Conservation (phyloP, 2,329 filamentous ascomycete species). For the Peltaster fructicola region DNA sequence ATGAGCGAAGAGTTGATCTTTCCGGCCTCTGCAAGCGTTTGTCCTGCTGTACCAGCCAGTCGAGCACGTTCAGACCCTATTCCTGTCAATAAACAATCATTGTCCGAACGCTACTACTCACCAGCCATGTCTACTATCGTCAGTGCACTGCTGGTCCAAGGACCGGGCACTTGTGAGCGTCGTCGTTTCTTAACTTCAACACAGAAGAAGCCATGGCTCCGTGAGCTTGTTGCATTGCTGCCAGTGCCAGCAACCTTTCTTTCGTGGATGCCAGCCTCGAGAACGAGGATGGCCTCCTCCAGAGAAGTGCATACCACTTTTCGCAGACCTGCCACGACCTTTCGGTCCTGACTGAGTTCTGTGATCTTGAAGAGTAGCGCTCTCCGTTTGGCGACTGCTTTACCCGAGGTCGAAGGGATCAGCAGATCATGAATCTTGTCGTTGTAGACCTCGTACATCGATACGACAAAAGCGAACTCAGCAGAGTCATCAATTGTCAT, state of each 20-base stretch:
- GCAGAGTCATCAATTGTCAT: constrained; percentile 49
- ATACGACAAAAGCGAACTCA: constrained; percentile 77
- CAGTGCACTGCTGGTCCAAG: constrained; percentile 61
- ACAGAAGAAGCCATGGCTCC: constrained; percentile 92
- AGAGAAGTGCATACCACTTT: constrained; percentile 76
- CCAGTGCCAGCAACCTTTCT: constrained; percentile 76
- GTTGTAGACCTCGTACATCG: constrained; percentile 99
- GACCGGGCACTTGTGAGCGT: constrained; percentile 29
- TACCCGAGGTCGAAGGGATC: constrained; percentile 40
- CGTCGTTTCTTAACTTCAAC: constrained; percentile 80
- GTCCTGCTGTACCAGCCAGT: constrained; percentile 83
- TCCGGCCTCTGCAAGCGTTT: constrained; percentile 82
- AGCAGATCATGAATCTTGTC: constrained; percentile 92
- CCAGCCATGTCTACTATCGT: constrained; percentile 87
- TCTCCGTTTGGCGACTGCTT: constrained; percentile 41
- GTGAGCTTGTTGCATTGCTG: constrained; percentile 79
- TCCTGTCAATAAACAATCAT: constrained; percentile 8
- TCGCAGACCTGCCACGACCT: constrained; percentile 77
- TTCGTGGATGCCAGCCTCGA: constrained; percentile 79
- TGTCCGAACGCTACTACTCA: constrained; percentile 12
- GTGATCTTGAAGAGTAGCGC: constrained; percentile 84
- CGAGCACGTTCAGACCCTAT: constrained; percentile 69
- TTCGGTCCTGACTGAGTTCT: constrained; percentile 73
- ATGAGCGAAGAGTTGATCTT: constrained; percentile 98
- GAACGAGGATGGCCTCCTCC: constrained; percentile 69